Evolutionary conservation across 2,329 filamentous ascomycete species (phyloP), one percentile per base, ranked within the genome.

Genomic region (Keithomyces neogunnii): DNA sequence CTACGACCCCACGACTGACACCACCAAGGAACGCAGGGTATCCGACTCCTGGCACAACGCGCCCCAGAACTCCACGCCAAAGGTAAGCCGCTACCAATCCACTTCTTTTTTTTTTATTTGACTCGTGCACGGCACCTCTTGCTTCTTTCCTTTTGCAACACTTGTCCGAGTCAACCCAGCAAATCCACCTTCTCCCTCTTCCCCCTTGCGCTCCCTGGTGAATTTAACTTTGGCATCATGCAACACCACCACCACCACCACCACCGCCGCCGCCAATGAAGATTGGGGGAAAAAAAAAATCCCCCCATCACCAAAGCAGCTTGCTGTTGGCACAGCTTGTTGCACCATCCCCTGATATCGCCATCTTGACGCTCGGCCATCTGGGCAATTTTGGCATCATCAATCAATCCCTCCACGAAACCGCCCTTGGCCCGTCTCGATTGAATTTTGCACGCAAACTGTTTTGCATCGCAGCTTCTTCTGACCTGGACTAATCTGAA

Each of bases 1-100:
- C 65, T 80, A 80, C 67, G 76, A 80, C 58, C 76, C 76, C 13
- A 73, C 73, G 43, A 76, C 73, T 43, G 76, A 80, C 65, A 71
- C 70, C 54, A 72, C 69, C 47, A 71, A 68, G 55, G 73, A 75
- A 61, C 73, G 71, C 59, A 68, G 66, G 54, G 63, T 71, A 57
- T 74, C 72, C 53, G 75, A 77, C 60, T 69, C 72, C 59, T 76
- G 74, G 72, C 71, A 71, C 60, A 71, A 67, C 63, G 65, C 68
- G 62, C 66, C 67, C 53, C 69, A 70, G 59, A 63, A 63, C 56
- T 67, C 69, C 56, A 69, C 72, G 56, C 69, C 72, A 62, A 76
- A 77, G 73, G 73, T 76, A 69, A 69, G 73, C 57, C 40, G 40
- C 10, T 55, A 57, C 56, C 47, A 59, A 59, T 64, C 60, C 58